These are phyloP conservation scores for Pseudisothecium myosuroides DNA, from an alignment of 225 moss, liverwort and hornwort genomes.

Conservation along the genomic window DNA sequence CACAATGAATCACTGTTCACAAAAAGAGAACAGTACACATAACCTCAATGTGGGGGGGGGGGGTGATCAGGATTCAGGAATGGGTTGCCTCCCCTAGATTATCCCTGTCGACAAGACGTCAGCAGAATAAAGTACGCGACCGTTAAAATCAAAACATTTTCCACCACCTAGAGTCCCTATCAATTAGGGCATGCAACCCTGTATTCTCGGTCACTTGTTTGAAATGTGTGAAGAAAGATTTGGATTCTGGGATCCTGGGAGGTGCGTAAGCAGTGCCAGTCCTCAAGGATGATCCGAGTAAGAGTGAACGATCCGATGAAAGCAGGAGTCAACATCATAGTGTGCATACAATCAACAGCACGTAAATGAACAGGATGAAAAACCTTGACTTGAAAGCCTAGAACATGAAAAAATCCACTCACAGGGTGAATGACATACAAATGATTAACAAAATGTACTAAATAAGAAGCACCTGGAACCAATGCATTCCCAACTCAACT, in stretches of 20 bases:
- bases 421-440: conserved; percentile 4
- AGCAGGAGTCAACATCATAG: not conserved
- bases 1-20: too few relatives aligned
- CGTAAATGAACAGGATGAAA: not conserved
- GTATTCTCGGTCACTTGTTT: not conserved
- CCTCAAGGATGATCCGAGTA: not conserved
- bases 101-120: conserved; percentile 57
- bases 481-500: conserved; percentile 10
- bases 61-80: too few relatives aligned
- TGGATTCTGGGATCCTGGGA: not conserved
- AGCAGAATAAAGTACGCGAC: conserved; percentile 49
- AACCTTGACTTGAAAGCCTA: not conserved
- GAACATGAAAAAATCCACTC: not conserved
- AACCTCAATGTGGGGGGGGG: too few relatives aligned
- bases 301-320: not conserved
- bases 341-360: not conserved
- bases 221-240: not conserved
- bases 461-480: conserved; percentile 1
- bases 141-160: conserved; percentile 43
- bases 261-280: not conserved
- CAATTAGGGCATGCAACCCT: not conserved
- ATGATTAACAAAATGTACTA: conserved; percentile 23
- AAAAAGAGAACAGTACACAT: too few relatives aligned
- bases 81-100: too few relatives aligned
- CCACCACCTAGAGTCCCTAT: not conserved